Percentiles rank a stretch among this genome's conserved stretches.
These are phyloP conservation scores for Vicia sativa DNA, from an alignment of 306 rosid species.

Conservation along the genomic window DNA sequence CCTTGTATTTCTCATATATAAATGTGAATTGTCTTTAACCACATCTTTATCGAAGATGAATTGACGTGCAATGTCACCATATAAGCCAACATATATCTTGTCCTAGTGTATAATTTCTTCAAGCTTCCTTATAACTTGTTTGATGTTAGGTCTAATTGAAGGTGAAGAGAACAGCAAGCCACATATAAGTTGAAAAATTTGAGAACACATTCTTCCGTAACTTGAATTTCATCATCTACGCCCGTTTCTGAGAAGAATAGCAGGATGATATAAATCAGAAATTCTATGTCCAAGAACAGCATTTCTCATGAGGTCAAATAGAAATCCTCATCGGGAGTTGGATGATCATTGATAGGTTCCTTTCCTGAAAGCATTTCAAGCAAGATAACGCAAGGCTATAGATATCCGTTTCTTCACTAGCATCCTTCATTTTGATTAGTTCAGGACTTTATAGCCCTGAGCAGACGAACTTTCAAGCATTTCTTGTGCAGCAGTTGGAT, in stretches of 20 bases:
- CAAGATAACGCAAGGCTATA: conserved; percentile 74
- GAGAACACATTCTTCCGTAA: conserved; percentile 65
- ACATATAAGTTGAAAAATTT: conserved; percentile 77
- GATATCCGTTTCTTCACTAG: conserved; percentile 64
- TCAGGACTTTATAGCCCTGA: conserved; percentile 87
- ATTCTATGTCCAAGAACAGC: conserved; percentile 77
- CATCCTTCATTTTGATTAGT: conserved; percentile 84
- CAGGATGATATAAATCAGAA: conserved; percentile 78
- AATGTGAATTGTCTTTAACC: conserved; percentile 44
- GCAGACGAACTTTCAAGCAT: conserved; percentile 79
- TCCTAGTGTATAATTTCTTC: conserved; percentile 66
- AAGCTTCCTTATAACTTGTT: conserved; percentile 75
- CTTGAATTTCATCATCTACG: conserved; percentile 41
- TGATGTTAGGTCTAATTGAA: conserved; percentile 73
- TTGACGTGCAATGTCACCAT: conserved; percentile 6
- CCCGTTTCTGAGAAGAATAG: conserved; percentile 58
- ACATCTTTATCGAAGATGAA: no score
- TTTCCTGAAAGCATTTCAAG: conserved; percentile 85
- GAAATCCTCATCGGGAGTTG: conserved; percentile 82
- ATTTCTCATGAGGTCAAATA: conserved; percentile 74
- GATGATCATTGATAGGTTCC: conserved; percentile 72
- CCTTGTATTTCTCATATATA: conserved; percentile 32
- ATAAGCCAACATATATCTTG: conserved; percentile 25
- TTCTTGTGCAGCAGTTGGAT: conserved; percentile 78
- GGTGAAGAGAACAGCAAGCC: conserved; percentile 89